Conservation (phyloP, 2,329 filamentous ascomycete genomes). For the Lanzia echinophila region DNA sequence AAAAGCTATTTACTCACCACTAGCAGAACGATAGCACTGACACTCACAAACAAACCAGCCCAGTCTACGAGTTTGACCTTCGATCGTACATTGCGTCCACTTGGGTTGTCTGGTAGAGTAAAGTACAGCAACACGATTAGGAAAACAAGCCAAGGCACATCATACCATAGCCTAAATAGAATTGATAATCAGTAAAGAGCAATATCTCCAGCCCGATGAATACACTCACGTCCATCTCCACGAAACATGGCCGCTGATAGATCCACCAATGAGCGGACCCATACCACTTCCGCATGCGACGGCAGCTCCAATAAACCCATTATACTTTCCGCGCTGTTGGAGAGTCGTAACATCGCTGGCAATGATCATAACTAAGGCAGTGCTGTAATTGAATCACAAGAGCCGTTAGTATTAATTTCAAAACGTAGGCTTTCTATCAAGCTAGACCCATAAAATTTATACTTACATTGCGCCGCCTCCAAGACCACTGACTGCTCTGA, state of each 20-base stretch:
- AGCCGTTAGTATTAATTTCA: background rate
- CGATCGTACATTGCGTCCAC: constrained; percentile 9
- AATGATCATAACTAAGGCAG: constrained; percentile 9
- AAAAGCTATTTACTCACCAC: constrained; percentile 1
- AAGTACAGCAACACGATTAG: constrained; percentile 8
- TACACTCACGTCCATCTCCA: constrained; percentile 28
- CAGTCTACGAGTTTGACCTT: constrained; percentile 22
- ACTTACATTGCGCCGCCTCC: constrained; percentile 12
- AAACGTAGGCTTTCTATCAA: background rate
- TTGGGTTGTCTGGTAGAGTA: constrained; percentile 16
- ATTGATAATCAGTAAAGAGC: too few relatives aligned
- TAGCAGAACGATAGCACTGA: constrained; percentile 5
- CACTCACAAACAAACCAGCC: constrained; percentile 16
- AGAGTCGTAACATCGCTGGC: constrained; percentile 10
- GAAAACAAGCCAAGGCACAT: constrained; percentile 15
- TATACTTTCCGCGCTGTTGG: constrained; percentile 26
- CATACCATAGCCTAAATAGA: constrained; percentile 19
- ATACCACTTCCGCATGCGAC: constrained; percentile 22
- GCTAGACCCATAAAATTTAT: too few relatives aligned
- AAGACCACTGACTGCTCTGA: constrained; percentile 8
- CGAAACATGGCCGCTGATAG: constrained; percentile 29
- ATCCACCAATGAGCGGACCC: constrained; percentile 29
- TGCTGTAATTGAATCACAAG: background rate
- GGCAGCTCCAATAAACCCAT: constrained; percentile 27
- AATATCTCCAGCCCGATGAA: too few relatives aligned